phyloP scores from a whole-genome alignment of 2,329 filamentous ascomycete species.

The Cladosporium oxysporum region DNA sequence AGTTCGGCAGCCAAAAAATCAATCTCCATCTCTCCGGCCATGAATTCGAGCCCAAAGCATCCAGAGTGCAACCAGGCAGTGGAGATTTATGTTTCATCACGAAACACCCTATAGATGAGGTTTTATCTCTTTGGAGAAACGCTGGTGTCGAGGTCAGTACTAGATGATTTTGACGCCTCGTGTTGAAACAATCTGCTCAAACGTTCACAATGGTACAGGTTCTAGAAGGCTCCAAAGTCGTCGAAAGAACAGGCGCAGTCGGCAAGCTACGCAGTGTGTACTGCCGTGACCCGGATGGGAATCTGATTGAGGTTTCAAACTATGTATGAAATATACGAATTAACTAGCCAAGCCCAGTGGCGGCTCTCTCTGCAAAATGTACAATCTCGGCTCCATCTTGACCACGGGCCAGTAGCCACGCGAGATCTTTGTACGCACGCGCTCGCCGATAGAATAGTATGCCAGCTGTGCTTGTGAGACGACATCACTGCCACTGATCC shows the following conservation, averaged over 20 bases:
- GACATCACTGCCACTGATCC: not conserved
- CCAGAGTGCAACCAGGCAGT: constrained; percentile 55
- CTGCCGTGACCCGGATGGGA: constrained; percentile 62
- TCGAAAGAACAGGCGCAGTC: constrained; percentile 57
- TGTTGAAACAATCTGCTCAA: constrained; percentile 22
- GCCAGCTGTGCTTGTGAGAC: constrained; percentile 18
- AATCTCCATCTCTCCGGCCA: constrained; percentile 61
- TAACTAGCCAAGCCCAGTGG: not conserved
- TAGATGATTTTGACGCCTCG: not conserved
- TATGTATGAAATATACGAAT: constrained; percentile 28
- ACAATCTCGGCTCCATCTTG: constrained; percentile 55
- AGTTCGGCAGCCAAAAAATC: constrained; percentile 62
- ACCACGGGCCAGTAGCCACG: constrained; percentile 58
- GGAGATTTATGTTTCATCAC: constrained; percentile 63
- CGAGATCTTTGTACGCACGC: constrained; percentile 38
- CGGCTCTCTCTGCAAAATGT: constrained; percentile 47
- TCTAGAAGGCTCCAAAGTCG: constrained; percentile 52
- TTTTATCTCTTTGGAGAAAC: constrained; percentile 46
- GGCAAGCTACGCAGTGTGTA: constrained; percentile 61
- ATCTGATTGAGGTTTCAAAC: constrained; percentile 55
- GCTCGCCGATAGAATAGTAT: constrained; percentile 24
- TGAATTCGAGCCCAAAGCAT: constrained; percentile 63
- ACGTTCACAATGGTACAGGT: constrained; percentile 28
- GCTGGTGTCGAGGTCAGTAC: constrained; percentile 48
- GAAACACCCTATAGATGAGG: constrained; percentile 51